Base-by-base conservation (phyloP, 2,329 filamentous ascomycete genomes). In the Trichoderma atroviride region DNA sequence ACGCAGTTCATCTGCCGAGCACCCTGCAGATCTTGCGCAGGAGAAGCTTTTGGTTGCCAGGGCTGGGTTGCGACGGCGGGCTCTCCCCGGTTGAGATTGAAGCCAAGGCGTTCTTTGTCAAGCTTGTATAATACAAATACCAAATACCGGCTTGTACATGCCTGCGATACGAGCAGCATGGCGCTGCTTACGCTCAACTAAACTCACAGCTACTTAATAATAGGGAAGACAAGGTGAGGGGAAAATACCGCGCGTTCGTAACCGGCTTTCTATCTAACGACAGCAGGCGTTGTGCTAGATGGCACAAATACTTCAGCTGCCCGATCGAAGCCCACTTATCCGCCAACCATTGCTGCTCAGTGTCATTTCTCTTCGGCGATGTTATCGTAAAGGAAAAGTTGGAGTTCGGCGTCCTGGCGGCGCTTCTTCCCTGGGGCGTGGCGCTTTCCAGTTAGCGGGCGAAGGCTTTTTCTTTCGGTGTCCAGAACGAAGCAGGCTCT, bases 1-100 rank as follows among this genome's bases (percentile, higher is more conserved):
- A 65, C 40, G 55, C 67, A 69, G 43, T 58, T 66, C 59, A 70
- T 68, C 63, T 70, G 69, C 69, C 69, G 68, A 58, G 43, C 52
- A 47, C 63, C 40, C 56, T 65, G 68, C 55, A 67, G 56, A 70
- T 67, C 56, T 57, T 53, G 53, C 62, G 35, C 55, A 66, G 33
- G 27, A 65, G 62, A 55, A 31, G 27, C 29, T 43, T 22, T 53
- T 19, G 29, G 43, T 19, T 43, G 47, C 16, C 29, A 43, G 61
- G 57, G 35, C 57, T 50, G 43, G 22, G 47, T 27, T 35, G 43
- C 37, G 13, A 29, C 53, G 61, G 37, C 43, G 35, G 14, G 14
- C 27, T 33, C 35, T 62, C 19, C 6, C 37, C 27, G n/a, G n/a
- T 31, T 50, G n/a, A 50, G n/a, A 22, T 31, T 50, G n/a, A 50